Base-by-base conservation (phyloP, 805 yeast species). In the Kurtzmaniella fragi region DNA sequence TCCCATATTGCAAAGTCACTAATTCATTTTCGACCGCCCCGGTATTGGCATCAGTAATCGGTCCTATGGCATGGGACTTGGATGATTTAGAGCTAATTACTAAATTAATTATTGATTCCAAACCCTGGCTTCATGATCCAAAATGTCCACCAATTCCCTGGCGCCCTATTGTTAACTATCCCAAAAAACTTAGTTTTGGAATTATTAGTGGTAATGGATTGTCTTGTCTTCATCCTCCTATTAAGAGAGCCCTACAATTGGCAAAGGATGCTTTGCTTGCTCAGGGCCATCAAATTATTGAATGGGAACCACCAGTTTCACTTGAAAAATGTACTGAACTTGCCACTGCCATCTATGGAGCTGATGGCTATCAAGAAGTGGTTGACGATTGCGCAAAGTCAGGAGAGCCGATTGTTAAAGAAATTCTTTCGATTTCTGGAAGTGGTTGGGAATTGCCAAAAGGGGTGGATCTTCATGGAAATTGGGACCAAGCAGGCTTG, bases 211-310 rank as follows among this genome's bases (percentile, higher is more conserved):
- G 28, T 8, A 31, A 36, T 17, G 42, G 40, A n/a, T 8, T 20
- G 7, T 31, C 36, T 5, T 31, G 29, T n/a, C 31, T 35, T 26
- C 42, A 40, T 15, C 42, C 42, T 14, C 42, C 42, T 9, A 29
- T 35, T 27, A 32, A 28, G 12, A 35, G 42, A 27, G 42, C 42
- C 4, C 30, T 40, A 25, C 13, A 17, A 28, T 10, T 31, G 16
- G 42, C 36, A 2, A 31, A 28, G 26, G 36, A 35, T 9, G 35
- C 34, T 15, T 16, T 40, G 8, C 5, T n/a, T 10, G 32, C 32
- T 3, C 31, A 38, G 4, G 77, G 80, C n/a, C 78, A 72, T 38
- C 71, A 70, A 40, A 62, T 74, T 10, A 60, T 77, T 32, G 69
- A 69, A 38, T 65, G 77, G 70, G 60, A 63, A 17, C 15, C 30